Conservation (phyloP, 768 basidiomycete species). For the Termitomyces bulborhizus region DNA sequence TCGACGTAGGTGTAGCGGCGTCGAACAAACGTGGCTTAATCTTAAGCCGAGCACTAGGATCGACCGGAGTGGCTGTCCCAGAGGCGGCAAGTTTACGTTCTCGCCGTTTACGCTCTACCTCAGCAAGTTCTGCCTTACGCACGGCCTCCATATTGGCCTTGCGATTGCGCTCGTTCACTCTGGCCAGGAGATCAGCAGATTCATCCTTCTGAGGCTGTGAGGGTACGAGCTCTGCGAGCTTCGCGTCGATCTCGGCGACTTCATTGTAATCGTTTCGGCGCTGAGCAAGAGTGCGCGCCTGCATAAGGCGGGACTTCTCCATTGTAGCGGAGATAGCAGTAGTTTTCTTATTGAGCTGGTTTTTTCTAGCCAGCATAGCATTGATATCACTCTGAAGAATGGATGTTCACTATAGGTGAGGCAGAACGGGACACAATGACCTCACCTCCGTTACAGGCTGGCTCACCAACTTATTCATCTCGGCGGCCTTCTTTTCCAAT, state of each 20-base stretch:
- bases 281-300: constrained; percentile 67
- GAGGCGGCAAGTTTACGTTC: constrained; percentile 53
- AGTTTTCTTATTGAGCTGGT: constrained; percentile 28
- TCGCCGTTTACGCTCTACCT: constrained; percentile 62
- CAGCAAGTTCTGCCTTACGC: constrained; percentile 65
- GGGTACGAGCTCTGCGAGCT: constrained; percentile 50
- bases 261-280: constrained; percentile 68
- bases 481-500: constrained; percentile 58
- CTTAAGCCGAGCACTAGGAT: constrained; percentile 65
- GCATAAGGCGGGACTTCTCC: constrained; percentile 61
- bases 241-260: constrained; percentile 52
- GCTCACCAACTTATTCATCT: constrained; percentile 51
- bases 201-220: constrained; percentile 15
- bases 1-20: constrained; percentile 45
- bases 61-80: constrained; percentile 36
- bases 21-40: constrained; percentile 55
- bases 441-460: constrained; percentile 77
- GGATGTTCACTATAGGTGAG: neutral
- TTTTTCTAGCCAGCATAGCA: constrained; percentile 72
- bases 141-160: constrained; percentile 79
- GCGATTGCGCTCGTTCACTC: constrained; percentile 87
- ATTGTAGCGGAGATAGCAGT: constrained; percentile 34
- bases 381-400: constrained; percentile 64
- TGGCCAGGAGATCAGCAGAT: constrained; percentile 52
- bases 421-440: neutral